phyloP scores from a whole-genome alignment of 148 eudicot genomes.

The Polygonum aviculare region DNA sequence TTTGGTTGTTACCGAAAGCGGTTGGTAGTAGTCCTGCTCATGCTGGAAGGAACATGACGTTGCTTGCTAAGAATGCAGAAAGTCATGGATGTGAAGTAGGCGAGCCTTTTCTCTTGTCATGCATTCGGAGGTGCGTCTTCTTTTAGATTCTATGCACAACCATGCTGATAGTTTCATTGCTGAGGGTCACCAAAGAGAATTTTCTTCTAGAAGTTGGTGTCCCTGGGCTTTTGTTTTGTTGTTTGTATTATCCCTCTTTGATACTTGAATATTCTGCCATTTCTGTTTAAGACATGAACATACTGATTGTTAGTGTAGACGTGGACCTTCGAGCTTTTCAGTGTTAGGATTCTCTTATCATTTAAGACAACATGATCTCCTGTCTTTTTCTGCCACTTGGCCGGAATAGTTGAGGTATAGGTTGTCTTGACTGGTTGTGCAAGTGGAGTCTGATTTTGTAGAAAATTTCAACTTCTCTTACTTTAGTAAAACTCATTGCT shows the following conservation, averaged over 20 bases:
- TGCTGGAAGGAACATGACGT: conserved; percentile 54
- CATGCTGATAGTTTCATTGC: neutral
- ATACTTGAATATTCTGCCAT: neutral
- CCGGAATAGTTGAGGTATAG: neutral
- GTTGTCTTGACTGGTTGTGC: neutral
- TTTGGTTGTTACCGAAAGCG: conserved; percentile 84
- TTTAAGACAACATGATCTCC: neutral
- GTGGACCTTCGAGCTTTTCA: neutral
- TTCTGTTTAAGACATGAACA: neutral
- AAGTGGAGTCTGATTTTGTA: neutral
- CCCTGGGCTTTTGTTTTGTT: neutral
- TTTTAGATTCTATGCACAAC: neutral
- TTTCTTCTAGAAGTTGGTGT: neutral
- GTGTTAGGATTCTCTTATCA: neutral
- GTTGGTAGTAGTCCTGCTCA: conserved; percentile 41
- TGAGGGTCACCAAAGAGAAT: neutral
- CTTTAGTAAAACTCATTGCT: neutral
- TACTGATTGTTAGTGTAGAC: neutral
- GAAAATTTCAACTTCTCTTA: neutral
- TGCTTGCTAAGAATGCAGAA: conserved; percentile 61
- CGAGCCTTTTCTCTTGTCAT: conserved; percentile 73
- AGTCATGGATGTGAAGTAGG: conserved; percentile 70
- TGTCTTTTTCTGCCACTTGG: neutral
- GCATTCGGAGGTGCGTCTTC: conserved; percentile 56
- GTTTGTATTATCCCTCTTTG: neutral